These are phyloP conservation scores for Coelastrella sp. DNA, from an alignment of 139 green algal species.

Conservation along the genomic window DNA sequence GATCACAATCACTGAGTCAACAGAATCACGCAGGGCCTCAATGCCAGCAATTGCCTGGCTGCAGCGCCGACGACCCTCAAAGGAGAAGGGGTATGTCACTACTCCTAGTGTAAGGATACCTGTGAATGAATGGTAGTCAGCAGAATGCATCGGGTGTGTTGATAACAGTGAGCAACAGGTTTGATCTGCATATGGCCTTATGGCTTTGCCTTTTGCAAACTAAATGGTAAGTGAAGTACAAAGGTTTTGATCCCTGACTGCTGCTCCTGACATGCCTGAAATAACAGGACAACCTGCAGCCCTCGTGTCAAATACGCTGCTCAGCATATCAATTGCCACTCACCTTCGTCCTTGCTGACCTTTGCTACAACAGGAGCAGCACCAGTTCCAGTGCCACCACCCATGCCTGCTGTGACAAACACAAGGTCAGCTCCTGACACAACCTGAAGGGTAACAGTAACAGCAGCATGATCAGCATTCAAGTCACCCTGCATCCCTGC, in stretches of 20 bases:
- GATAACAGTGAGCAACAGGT: too few species aligned
- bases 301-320: not conserved
- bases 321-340: not conserved
- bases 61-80: constrained; percentile 84
- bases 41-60: constrained; percentile 82
- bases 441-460: constrained; percentile 41
- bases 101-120: constrained; percentile 88
- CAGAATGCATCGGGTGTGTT: too few species aligned
- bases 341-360: constrained; percentile 77
- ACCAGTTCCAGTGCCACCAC: constrained; percentile 92
- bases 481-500: too few species aligned
- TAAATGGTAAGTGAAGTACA: too few species aligned
- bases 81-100: constrained; percentile 95
- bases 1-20: constrained; percentile 77
- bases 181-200: too few species aligned
- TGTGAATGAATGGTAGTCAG: too few species aligned
- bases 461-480: not conserved
- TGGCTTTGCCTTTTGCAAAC: too few species aligned
- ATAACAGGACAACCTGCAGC: not conserved
- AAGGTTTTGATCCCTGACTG: too few species aligned
- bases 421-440: constrained; percentile 75
- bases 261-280: too few species aligned
- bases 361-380: constrained; percentile 91
- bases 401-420: constrained; percentile 96
- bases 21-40: constrained; percentile 70